Conservation (phyloP, 352 stramenopile genomes). For the Phytopythium helicoides region DNA sequence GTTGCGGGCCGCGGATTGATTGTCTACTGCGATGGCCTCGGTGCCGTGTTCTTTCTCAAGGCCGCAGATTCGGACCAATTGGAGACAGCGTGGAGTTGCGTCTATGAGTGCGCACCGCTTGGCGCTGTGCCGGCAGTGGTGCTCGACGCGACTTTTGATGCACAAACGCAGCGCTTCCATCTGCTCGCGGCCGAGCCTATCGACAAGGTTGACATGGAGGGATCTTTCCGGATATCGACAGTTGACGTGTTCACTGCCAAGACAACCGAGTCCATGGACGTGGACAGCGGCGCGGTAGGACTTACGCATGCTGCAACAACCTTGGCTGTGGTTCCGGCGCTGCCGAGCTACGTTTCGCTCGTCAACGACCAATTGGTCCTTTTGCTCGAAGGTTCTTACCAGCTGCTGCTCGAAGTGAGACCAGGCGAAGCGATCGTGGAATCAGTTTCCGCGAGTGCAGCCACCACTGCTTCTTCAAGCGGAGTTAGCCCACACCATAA, state of each 20-base stretch:
- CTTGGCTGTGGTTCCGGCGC: conserved; percentile 42
- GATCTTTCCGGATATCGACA: conserved; percentile 49
- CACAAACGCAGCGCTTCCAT: conserved; percentile 31
- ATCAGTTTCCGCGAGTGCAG: background rate
- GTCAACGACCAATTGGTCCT: conserved; percentile 39
- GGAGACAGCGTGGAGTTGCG: conserved; percentile 28
- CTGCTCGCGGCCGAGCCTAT: conserved; percentile 48
- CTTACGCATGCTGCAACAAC: conserved; percentile 36
- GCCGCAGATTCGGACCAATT: conserved; percentile 18
- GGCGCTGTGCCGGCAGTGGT: conserved; percentile 34
- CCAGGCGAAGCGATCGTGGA: background rate
- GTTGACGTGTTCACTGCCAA: conserved; percentile 27
- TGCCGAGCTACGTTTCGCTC: conserved; percentile 59
- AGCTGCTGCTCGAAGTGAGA: conserved; percentile 43
- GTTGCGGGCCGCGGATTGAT: conserved; percentile 61
- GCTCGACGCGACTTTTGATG: conserved; percentile 46
- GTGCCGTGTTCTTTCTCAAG: conserved; percentile 52
- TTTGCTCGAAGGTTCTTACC: conserved; percentile 53
- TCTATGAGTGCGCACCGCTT: conserved; percentile 58
- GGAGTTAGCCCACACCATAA: conserved; percentile 30
- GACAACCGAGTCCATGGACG: conserved; percentile 26
- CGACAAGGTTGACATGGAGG: conserved; percentile 39
- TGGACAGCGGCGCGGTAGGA: conserved; percentile 26
- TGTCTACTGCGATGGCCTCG: conserved; percentile 62
- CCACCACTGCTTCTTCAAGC: background rate